Evolutionary conservation across 495 filamentous ascomycete genomes (phyloP).

Genomic region (Penicillium riverlandense): DNA sequence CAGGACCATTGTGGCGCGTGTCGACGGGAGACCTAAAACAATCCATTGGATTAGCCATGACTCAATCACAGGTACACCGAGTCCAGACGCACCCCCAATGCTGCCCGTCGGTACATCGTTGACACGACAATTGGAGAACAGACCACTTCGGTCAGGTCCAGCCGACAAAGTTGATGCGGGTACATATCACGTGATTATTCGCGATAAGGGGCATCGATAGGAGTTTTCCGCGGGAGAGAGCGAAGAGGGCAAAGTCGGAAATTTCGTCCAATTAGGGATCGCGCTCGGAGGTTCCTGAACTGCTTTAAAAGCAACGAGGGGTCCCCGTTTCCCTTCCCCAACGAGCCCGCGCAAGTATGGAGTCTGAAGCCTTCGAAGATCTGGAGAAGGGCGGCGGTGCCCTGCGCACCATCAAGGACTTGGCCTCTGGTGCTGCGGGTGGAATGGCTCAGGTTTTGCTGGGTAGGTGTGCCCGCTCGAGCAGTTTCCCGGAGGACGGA

Average conservation of each 20-base stretch:
- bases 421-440: slow-evolving; percentile 83
- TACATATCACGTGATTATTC: too few relatives aligned
- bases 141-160: too few relatives aligned
- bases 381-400: slow-evolving; percentile 30
- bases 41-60: neutral
- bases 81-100: slow-evolving; percentile 23
- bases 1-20: slow-evolving; percentile 18
- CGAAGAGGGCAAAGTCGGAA: too few relatives aligned
- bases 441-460: slow-evolving; percentile 92
- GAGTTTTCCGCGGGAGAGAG: too few relatives aligned
- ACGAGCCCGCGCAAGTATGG: slow-evolving; percentile 15
- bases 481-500: neutral
- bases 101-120: slow-evolving; percentile 30
- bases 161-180: too few relatives aligned
- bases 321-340: neutral
- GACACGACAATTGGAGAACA: neutral
- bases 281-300: too few relatives aligned
- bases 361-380: slow-evolving; percentile 33
- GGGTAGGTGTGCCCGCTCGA: slow-evolving; percentile 50
- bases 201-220: too few relatives aligned
- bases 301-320: too few relatives aligned
- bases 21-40: slow-evolving; percentile 15
- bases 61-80: neutral
- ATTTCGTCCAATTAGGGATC: too few relatives aligned
- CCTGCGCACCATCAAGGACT: slow-evolving; percentile 74